A percentile compares a stretch with the other conserved stretches of the same genome.
phyloP scores from a whole-genome alignment of 768 basidiomycete genomes.

The Boletus reticulatus region DNA sequence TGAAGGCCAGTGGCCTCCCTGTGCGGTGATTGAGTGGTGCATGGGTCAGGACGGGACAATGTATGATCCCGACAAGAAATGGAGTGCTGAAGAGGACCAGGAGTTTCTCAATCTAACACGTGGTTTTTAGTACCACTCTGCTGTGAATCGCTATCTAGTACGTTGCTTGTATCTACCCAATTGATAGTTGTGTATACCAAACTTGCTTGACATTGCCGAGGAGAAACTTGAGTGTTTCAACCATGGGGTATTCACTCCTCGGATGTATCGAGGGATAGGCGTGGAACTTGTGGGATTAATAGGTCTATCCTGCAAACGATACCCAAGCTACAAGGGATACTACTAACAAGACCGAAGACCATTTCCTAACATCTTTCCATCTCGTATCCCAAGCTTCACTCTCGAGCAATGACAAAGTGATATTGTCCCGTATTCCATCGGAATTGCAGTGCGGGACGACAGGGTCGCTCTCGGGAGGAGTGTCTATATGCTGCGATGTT shows the following conservation, averaged over 20 bases:
- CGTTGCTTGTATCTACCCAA: not conserved
- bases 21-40: conserved; percentile 57
- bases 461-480: not conserved
- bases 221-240: too few species aligned
- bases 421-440: not conserved
- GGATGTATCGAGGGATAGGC: too few species aligned
- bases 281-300: not conserved
- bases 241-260: too few species aligned
- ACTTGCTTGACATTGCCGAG: not conserved
- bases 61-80: conserved; percentile 29
- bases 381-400: conserved; percentile 9
- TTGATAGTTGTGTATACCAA: not conserved
- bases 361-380: conserved; percentile 30
- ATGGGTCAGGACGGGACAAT: conserved; percentile 55
- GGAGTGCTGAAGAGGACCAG: conserved; percentile 16
- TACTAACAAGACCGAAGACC: conserved; percentile 27
- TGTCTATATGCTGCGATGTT: not conserved
- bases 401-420: not conserved
- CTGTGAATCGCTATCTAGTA: not conserved
- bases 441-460: not conserved
- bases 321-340: conserved; percentile 28
- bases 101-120: not conserved
- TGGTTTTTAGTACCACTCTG: not conserved
- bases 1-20: conserved; percentile 52
- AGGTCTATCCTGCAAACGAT: conserved; percentile 17